phyloP scores from a whole-genome alignment of 139 green algal genomes.

The Micractinium sp. region DNA sequence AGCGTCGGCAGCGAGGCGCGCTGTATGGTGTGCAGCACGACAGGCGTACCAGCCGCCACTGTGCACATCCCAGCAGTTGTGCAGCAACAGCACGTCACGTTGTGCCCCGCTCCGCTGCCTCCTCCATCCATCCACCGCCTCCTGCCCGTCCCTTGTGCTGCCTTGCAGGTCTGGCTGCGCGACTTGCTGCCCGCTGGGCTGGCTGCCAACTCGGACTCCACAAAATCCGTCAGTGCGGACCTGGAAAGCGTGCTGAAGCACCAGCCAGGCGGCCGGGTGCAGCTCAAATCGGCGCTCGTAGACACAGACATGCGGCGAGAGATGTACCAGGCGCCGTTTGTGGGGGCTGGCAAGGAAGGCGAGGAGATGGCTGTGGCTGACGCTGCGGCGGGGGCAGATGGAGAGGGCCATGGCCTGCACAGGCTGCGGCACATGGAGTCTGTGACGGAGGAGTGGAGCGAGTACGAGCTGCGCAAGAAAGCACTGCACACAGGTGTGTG shows the following conservation, averaged over 20 bases:
- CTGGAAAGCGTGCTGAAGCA: neutral
- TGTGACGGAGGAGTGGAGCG: constrained; percentile 5
- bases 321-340: constrained; percentile 9
- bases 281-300: neutral
- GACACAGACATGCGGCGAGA: constrained; percentile 13
- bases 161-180: constrained; percentile 26
- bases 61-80: too few relatives aligned
- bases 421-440: constrained; percentile 22
- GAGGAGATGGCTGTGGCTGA: neutral
- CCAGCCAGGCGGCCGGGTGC: neutral
- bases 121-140: neutral
- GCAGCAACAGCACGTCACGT: too few relatives aligned
- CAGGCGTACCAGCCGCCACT: neutral
- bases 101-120: too few relatives aligned
- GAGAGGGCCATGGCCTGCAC: neutral
- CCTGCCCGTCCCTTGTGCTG: neutral
- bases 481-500: constrained; percentile 2
- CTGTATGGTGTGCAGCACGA: neutral
- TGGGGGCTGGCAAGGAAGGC: neutral
- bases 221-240: neutral
- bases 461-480: constrained; percentile 22
- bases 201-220: neutral
- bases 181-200: constrained; percentile 24
- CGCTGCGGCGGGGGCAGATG: neutral
- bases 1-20: neutral